Conservation (phyloP, 1,139 yeast genomes). For the Suhomyces yuchorum region DNA sequence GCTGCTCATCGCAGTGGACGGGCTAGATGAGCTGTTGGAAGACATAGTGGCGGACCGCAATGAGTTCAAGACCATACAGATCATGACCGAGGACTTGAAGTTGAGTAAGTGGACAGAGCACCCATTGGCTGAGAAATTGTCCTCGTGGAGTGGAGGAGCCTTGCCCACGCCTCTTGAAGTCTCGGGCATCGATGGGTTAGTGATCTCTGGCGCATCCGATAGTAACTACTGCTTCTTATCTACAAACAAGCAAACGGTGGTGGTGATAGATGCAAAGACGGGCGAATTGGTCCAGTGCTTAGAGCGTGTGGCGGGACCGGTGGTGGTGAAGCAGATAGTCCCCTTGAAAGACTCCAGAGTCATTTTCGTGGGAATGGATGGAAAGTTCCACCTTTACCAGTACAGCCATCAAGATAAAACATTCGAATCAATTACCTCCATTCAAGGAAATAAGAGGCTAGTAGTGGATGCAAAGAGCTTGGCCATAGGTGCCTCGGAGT, state of each 20-base stretch:
- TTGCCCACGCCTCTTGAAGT: slow-evolving; percentile 22
- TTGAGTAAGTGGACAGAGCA: slow-evolving; percentile 10
- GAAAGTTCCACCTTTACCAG: slow-evolving; percentile 26
- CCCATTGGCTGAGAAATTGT: slow-evolving; percentile 6
- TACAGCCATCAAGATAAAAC: slow-evolving; percentile 10
- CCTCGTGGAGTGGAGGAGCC: slow-evolving; percentile 37
- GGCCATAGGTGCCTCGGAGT: slow-evolving; percentile 24
- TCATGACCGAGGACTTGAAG: slow-evolving; percentile 16
- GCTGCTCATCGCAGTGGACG: slow-evolving; percentile 25
- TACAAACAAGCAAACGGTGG: slow-evolving; percentile 29
- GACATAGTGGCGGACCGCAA: slow-evolving; percentile 55
- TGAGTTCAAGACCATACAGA: slow-evolving; percentile 31
- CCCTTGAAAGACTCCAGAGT: slow-evolving; percentile 20
- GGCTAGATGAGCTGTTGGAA: slow-evolving; percentile 44
- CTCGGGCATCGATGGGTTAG: slow-evolving; percentile 23
- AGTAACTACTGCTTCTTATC: slow-evolving; percentile 23
- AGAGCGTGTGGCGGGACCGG: slow-evolving; percentile 23
- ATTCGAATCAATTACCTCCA: neutral
- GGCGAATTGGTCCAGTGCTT: slow-evolving; percentile 14
- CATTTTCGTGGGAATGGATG: slow-evolving; percentile 45
- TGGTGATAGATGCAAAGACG: slow-evolving; percentile 21
- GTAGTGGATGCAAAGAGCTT: slow-evolving; percentile 34
- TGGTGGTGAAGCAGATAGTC: slow-evolving; percentile 40
- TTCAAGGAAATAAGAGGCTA: slow-evolving; percentile 35
- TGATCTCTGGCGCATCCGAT: slow-evolving; percentile 25